phyloP scores from a whole-genome alignment of 1,284 basidiomycete genomes.

The Ceratobasidium sp. region DNA sequence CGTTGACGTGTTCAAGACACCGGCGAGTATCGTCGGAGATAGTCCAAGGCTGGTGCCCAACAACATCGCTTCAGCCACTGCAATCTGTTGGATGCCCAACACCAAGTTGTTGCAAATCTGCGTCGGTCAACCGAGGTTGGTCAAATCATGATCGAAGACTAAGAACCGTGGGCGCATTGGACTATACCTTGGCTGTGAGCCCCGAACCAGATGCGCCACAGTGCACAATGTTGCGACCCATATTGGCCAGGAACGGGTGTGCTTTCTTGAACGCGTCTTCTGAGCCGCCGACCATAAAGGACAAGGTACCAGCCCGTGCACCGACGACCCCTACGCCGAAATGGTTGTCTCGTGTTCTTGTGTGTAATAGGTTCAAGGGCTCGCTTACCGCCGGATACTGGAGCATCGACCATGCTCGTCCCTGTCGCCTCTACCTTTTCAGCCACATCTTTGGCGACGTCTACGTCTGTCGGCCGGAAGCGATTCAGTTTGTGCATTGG shows the following conservation, averaged over 20 bases:
- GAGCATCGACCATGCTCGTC: slow-evolving; percentile 87
- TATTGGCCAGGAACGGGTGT: slow-evolving; percentile 65
- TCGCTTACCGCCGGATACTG: slow-evolving; percentile 80
- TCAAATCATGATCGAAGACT: background rate
- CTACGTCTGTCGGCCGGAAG: slow-evolving; percentile 59
- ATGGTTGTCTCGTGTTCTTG: background rate
- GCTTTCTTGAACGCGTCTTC: slow-evolving; percentile 66
- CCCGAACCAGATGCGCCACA: slow-evolving; percentile 89
- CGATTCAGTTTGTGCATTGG: background rate
- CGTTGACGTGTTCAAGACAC: slow-evolving; percentile 84
- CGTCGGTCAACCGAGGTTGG: background rate
- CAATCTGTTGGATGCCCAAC: slow-evolving; percentile 73
- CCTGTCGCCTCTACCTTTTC: slow-evolving; percentile 61
- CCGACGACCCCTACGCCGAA: slow-evolving; percentile 71
- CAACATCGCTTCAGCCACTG: slow-evolving; percentile 84
- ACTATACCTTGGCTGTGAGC: slow-evolving; percentile 68
- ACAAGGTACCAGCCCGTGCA: slow-evolving; percentile 83
- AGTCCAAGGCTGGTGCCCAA: slow-evolving; percentile 80
- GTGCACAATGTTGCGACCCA: slow-evolving; percentile 84
- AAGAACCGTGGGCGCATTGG: background rate
- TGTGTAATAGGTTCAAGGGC: slow-evolving; percentile 43
- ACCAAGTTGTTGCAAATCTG: slow-evolving; percentile 84
- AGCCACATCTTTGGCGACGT: slow-evolving; percentile 71
- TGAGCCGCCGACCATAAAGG: slow-evolving; percentile 88
- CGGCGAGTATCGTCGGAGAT: slow-evolving; percentile 73